Percentiles rank a stretch among this genome's conserved stretches.
These are phyloP conservation scores for Boletellus ananiceps DNA, from an alignment of 768 basidiomycete species.

Conservation along the genomic window DNA sequence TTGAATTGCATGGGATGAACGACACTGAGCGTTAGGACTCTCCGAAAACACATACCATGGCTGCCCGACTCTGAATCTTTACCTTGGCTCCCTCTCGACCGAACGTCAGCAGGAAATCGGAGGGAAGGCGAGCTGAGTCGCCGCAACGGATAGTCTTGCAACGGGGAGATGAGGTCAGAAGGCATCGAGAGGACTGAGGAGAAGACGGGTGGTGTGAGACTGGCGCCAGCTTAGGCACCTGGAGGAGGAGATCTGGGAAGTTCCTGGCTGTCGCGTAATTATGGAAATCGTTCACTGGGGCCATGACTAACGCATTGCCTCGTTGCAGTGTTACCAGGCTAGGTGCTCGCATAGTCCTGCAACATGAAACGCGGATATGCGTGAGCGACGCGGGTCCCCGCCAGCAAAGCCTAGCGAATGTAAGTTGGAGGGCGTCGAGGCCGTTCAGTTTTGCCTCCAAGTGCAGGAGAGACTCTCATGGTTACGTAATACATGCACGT, in stretches of 20 bases:
- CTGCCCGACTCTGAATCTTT: slow-evolving; percentile 20
- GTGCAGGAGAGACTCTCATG: too few species aligned
- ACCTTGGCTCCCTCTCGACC: slow-evolving; percentile 16
- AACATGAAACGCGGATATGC: too few species aligned
- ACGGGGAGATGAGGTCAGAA: slow-evolving; percentile 7
- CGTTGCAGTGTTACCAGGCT: neutral
- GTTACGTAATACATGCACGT: too few species aligned
- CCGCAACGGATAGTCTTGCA: slow-evolving; percentile 16
- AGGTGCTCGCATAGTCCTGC: too few species aligned
- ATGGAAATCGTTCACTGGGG: slow-evolving; percentile 7
- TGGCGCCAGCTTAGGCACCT: slow-evolving; percentile 3
- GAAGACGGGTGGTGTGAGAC: slow-evolving; percentile 4
- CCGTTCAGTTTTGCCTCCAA: too few species aligned
- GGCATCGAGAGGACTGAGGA: slow-evolving; percentile 18
- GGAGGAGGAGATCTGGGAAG: slow-evolving; percentile 15
- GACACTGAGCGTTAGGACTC: neutral
- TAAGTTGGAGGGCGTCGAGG: too few species aligned
- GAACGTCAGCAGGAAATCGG: slow-evolving; percentile 11
- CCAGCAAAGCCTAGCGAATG: too few species aligned
- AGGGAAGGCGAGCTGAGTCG: slow-evolving; percentile 3
- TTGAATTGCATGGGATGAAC: neutral
- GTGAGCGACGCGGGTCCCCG: too few species aligned
- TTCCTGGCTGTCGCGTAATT: slow-evolving; percentile 20
- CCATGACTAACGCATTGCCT: neutral
- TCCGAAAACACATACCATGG: slow-evolving; percentile 16